Evolutionary conservation across 2,329 filamentous ascomycete species (phyloP), one percentile per base, ranked within the genome.

Genomic region (Penicillium sp.): DNA sequence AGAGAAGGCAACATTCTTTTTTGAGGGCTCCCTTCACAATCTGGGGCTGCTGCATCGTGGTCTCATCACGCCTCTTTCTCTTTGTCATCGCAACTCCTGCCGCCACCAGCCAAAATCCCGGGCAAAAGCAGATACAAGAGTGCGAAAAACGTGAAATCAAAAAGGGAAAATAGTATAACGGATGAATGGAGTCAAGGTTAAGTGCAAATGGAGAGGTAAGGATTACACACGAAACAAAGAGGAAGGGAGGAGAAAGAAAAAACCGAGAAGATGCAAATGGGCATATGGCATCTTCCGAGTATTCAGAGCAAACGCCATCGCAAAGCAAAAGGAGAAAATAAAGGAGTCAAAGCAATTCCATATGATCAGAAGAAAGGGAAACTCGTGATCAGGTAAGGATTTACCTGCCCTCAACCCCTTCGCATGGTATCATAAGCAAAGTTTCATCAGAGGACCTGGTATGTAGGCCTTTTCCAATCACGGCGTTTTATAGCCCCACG

Each of bases 381-480:
- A 62, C 59, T 58, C 59, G 37, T 39, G 43, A 54, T 54, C 19
- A 14, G 37, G 31, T 9, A 25, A 39, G 33, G 45, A 26, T 25
- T 25, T 19, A 50, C 37, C 37, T 42, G 26, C 27, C 55, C 31
- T n/a, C 43, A 19, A 51, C 39, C 52, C 42, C 51, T 60, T 62
- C 55, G 65, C 65, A 68, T 64, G 69, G 72, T 71, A 73, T 74
- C 72, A 72, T 72, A 74, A 74, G 69, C 62, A 64, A 72, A 65
- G 61, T 62, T 66, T 69, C 67, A 67, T 70, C 57, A 70, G 54
- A 59, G 61, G 66, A 62, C 59, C 54, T 65, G 62, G 62, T 59
- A 58, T 56, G 29, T 26, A 33, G 23, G 16, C 19, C 29, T 27
- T 58, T 58, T 62, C 57, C 51, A 55, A 59, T 55, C 57, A 23